phyloP scores from a whole-genome alignment of 768 basidiomycete genomes.

The Serendipita sp. region DNA sequence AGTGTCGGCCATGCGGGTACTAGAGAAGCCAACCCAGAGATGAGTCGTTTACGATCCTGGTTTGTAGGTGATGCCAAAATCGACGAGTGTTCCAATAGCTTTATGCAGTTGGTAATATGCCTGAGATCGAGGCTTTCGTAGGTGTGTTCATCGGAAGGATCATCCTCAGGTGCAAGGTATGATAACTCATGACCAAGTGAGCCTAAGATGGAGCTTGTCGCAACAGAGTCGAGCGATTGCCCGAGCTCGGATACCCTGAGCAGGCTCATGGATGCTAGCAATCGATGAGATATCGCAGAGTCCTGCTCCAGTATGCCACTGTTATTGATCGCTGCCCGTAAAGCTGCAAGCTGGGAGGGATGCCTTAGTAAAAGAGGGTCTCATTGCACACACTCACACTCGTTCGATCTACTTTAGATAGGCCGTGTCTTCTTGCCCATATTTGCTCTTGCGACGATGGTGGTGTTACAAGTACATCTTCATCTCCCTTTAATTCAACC shows the following conservation, averaged over 20 bases:
- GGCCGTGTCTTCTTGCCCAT: constrained; percentile 30
- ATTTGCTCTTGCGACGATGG: background rate
- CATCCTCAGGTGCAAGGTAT: background rate
- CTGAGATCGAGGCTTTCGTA: background rate
- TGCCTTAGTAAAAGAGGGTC: background rate
- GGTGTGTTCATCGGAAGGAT: background rate
- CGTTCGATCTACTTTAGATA: constrained; percentile 40
- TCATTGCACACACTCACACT: constrained; percentile 23
- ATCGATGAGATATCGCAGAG: background rate
- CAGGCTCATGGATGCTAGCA: background rate
- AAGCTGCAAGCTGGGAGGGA: background rate
- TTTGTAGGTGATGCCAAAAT: too few relatives aligned
- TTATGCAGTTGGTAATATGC: background rate
- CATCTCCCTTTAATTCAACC: background rate
- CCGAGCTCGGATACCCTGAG: background rate
- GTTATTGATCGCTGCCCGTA: background rate
- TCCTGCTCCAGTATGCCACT: background rate
- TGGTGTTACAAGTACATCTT: constrained; percentile 4
- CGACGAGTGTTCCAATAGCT: background rate
- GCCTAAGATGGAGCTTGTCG: background rate
- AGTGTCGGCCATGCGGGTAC: background rate
- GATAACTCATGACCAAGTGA: background rate
- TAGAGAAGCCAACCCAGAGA: too few relatives aligned
- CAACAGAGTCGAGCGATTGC: background rate
- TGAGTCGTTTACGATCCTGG: too few relatives aligned